Conservation (phyloP, 1,139 yeast species). For the Blastobotrys arbuscula region DNA sequence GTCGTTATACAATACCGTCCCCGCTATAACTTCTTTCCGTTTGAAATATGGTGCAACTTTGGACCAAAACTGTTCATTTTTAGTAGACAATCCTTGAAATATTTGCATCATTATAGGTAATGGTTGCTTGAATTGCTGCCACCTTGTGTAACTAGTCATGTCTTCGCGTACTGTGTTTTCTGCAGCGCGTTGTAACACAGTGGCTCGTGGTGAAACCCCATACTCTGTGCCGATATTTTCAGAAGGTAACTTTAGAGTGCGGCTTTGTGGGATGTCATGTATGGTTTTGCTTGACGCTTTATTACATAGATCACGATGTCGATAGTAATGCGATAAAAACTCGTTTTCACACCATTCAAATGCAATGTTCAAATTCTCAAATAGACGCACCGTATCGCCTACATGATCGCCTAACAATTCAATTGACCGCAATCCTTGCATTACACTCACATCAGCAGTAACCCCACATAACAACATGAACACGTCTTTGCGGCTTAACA, state of each 20-base stretch:
- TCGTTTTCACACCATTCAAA: conserved; percentile 96
- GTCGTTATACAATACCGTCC: conserved; percentile 34
- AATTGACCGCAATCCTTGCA: conserved; percentile 25
- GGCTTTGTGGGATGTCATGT: conserved; percentile 11
- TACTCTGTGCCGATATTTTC: conserved; percentile 4
- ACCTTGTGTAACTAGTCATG: conserved; percentile 19
- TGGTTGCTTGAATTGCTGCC: conserved; percentile 48
- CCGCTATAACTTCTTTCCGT: conserved; percentile 45
- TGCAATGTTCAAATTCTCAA: conserved; percentile 75
- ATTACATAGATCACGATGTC: conserved; percentile 28
- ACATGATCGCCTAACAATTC: conserved; percentile 20
- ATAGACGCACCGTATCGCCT: conserved; percentile 45
- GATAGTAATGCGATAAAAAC: conserved; percentile 63
- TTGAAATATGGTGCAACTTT: conserved; percentile 48
- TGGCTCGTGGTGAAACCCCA: conserved; percentile 58
- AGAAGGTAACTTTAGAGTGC: conserved; percentile 5
- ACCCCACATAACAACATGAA: conserved; percentile 78
- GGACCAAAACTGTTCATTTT: conserved; percentile 63
- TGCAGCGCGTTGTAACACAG: conserved; percentile 59
- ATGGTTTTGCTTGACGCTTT: conserved; percentile 6
- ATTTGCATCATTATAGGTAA: conserved; percentile 64
- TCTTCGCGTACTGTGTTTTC: conserved; percentile 44
- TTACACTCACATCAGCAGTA: conserved; percentile 53
- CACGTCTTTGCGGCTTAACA: conserved; percentile 63
- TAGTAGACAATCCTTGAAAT: conserved; percentile 58